Base-by-base conservation (phyloP, 345 rosid species). In the Sonneratia alba region DNA sequence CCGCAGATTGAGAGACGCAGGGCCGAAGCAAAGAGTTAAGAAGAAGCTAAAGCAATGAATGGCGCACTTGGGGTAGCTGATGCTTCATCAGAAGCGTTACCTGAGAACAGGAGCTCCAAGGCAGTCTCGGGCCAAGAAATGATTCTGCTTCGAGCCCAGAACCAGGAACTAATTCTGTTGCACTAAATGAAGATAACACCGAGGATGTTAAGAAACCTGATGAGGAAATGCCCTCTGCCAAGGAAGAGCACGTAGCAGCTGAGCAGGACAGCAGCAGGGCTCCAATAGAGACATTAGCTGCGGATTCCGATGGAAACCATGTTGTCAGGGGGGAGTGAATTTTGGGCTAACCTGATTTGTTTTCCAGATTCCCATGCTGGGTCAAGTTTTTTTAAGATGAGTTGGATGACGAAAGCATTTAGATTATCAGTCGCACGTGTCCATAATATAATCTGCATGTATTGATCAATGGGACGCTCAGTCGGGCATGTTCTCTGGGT, bases 11-110 rank as follows among this genome's bases (percentile, higher is more conserved):
- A 80, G 38, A 73, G 74, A 38, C 77, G 77, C 78, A 81, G 89
- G 81, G 83, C 79, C 64, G 82, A 82, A 68, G 96, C 82, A 42
- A 78, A 84, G 77, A 83, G 80, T 56, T 81, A 84, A 77, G 88
- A 83, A 65, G 88, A 87, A 78, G 73, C 70, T 2, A 85, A 78
- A 16, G 86, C 78, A 8, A 77, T 74, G 86, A 80, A 76, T 69
- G 69, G 1, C 15, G 76, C 83, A 21, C 40, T 75, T 9, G 70
- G 63, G 36, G 38, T 63, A 5, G 62, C 37, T 14, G n/a, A 10
- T 51, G 65, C 48, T 69, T 68, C 22, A n/a, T 24, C 57, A 2
- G 55, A 56, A 24, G 12, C 24, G 1, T 16, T n/a, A 36, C 53
- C 42, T 42, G 68, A 27, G 43, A 37, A 70, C 11, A 45, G 24